Percentiles rank a stretch among this genome's conserved stretches.
phyloP scores from a whole-genome alignment of 1,284 basidiomycete genomes.

The Meira nashicola region DNA sequence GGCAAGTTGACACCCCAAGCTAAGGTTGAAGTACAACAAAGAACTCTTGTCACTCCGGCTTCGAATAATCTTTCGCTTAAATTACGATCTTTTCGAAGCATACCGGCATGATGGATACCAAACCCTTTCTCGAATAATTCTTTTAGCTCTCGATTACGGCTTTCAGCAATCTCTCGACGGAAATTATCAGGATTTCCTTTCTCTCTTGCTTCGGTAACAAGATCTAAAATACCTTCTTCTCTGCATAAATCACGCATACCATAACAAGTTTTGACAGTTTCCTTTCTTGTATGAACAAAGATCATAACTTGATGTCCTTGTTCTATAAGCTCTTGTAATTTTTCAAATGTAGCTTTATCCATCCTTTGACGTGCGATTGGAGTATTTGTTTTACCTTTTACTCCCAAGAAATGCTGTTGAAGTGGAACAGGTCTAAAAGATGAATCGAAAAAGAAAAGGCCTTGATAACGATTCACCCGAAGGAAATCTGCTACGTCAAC shows the following conservation, averaged over 20 bases:
- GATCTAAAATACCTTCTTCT: slow-evolving; percentile 67
- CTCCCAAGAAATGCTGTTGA: slow-evolving; percentile 94
- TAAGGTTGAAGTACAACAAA: slow-evolving; percentile 95
- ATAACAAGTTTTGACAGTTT: slow-evolving; percentile 89
- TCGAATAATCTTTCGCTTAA: slow-evolving; percentile 95
- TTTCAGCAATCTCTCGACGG: slow-evolving; percentile 71
- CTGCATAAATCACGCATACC: slow-evolving; percentile 76
- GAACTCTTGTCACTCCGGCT: slow-evolving; percentile 79
- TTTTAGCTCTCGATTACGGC: slow-evolving; percentile 93
- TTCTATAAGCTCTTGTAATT: slow-evolving; percentile 55
- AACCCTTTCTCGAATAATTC: slow-evolving; percentile 87
- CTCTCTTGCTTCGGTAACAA: neutral
- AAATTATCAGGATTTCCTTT: slow-evolving; percentile 56
- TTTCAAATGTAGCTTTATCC: slow-evolving; percentile 84
- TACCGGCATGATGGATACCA: slow-evolving; percentile 96
- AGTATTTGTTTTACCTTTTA: slow-evolving; percentile 83
- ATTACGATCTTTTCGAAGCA: slow-evolving; percentile 89
- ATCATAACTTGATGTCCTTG: slow-evolving; percentile 91
- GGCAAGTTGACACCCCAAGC: slow-evolving; percentile 99
- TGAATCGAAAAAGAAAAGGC: slow-evolving; percentile 97
- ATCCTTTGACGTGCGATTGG: slow-evolving; percentile 74
- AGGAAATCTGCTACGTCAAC: slow-evolving; percentile 94
- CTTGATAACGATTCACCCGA: slow-evolving; percentile 77
- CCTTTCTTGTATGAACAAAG: slow-evolving; percentile 96
- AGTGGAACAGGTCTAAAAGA: slow-evolving; percentile 95